These are phyloP conservation scores for Rosa lucieae DNA, from an alignment of 306 rosid genomes.

Conservation along the genomic window DNA sequence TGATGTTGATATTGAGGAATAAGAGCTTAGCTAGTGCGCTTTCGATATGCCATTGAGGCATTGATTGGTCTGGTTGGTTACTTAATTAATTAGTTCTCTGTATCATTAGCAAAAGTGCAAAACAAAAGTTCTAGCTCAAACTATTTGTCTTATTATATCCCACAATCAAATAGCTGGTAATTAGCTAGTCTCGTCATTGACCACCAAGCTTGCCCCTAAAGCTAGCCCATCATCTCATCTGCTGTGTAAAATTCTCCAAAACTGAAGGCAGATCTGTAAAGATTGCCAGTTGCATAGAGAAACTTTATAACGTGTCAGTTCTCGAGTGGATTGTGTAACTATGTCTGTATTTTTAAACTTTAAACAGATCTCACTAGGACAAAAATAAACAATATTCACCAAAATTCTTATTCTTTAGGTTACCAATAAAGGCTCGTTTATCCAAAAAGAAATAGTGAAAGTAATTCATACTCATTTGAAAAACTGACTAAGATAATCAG, in stretches of 20 bases:
- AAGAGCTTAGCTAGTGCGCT: background rate
- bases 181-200: slow-evolving; percentile 2
- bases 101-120: background rate
- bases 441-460: too few relatives aligned
- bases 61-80: background rate
- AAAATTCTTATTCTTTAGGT: too few relatives aligned
- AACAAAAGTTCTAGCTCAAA: background rate
- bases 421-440: too few relatives aligned
- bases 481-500: too few relatives aligned
- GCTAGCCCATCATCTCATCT: background rate
- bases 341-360: too few relatives aligned
- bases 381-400: too few relatives aligned
- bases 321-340: too few relatives aligned
- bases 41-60: background rate
- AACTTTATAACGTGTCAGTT: background rate
- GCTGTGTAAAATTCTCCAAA: background rate
- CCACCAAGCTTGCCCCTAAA: too few relatives aligned
- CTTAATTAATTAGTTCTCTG: background rate
- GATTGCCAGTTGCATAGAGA: background rate
- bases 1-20: background rate
- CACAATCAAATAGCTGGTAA: background rate
- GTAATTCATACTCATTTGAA: too few relatives aligned
- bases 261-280: background rate
- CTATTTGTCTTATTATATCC: background rate
- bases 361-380: too few relatives aligned